Evolutionary conservation across 345 rosid genomes (phyloP).

Genomic region (Bruguiera gymnorhiza): DNA sequence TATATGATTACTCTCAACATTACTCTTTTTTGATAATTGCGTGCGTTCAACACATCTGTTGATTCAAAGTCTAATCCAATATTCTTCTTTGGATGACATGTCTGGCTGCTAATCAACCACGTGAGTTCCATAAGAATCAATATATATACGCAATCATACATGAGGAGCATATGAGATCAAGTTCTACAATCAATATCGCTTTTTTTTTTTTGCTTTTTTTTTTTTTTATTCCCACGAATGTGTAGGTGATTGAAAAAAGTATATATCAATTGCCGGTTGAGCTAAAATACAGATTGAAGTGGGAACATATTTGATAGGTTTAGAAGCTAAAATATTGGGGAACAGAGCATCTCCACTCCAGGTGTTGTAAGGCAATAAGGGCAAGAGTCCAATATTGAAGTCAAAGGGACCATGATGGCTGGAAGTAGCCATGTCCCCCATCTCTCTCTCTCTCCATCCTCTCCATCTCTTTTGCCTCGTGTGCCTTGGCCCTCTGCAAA

Average conservation of each 20-base stretch:
- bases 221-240: constrained; percentile 5
- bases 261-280: background rate
- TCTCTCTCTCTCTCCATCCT: constrained; percentile 29
- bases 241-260: background rate
- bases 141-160: too few relatives aligned
- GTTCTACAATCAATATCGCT: background rate
- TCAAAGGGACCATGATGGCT: constrained; percentile 25
- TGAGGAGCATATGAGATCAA: background rate
- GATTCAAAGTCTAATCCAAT: constrained; percentile 9
- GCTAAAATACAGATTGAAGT: background rate
- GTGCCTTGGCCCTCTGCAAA: constrained; percentile 25
- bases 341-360: constrained; percentile 1
- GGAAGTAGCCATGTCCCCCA: constrained; percentile 8
- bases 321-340: background rate
- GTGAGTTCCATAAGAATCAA: background rate
- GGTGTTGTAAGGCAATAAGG: constrained; percentile 9
- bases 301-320: background rate
- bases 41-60: background rate
- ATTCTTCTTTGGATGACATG: constrained; percentile 15
- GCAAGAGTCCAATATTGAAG: constrained; percentile 4
- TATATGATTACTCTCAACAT: too few relatives aligned
- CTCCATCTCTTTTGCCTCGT: constrained; percentile 35
- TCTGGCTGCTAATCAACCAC: background rate
- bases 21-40: background rate
- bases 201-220: too few relatives aligned